Percentiles rank a stretch among this genome's conserved stretches.
phyloP scores from a whole-genome alignment of 2,329 filamentous ascomycete species.

The Colletotrichum gloeosporioides region DNA sequence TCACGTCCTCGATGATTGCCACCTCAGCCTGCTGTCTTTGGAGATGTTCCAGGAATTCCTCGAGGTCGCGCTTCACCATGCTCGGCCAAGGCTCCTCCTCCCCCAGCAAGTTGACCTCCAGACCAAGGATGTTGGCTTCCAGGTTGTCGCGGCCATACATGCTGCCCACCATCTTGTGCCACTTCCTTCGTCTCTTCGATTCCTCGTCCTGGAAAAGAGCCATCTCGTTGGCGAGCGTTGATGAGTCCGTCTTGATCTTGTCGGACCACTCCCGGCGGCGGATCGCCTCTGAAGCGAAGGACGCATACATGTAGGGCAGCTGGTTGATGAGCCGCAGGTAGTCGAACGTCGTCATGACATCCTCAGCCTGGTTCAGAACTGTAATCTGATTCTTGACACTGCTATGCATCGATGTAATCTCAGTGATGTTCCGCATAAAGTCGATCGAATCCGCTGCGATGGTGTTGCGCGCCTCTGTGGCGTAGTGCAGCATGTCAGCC shows the following conservation, averaged over 20 bases:
- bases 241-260: conserved; percentile 87
- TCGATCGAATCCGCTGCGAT: conserved; percentile 69
- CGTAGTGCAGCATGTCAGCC: conserved; percentile 63
- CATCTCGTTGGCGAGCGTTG: conserved; percentile 90
- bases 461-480: conserved; percentile 70
- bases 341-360: conserved; percentile 82
- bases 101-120: conserved; percentile 85
- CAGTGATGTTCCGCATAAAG: conserved; percentile 83
- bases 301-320: conserved; percentile 88
- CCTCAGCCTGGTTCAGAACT: conserved; percentile 73
- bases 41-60: conserved; percentile 73
- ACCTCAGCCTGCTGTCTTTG: conserved; percentile 70
- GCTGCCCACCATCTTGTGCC: conserved; percentile 84
- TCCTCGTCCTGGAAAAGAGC: conserved; percentile 93
- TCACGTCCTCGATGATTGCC: conserved; percentile 72
- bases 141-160: conserved; percentile 70
- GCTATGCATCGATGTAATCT: conserved; percentile 77
- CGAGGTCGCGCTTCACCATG: conserved; percentile 77
- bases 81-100: conserved; percentile 83
- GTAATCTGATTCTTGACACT: conserved; percentile 76
- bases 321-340: conserved; percentile 80
- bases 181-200: conserved; percentile 83
- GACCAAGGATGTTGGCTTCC: conserved; percentile 73
- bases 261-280: conserved; percentile 89
- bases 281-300: conserved; percentile 84